Base-by-base conservation (phyloP, 2,329 filamentous ascomycete genomes). In the Leptographium wingfieldii region DNA sequence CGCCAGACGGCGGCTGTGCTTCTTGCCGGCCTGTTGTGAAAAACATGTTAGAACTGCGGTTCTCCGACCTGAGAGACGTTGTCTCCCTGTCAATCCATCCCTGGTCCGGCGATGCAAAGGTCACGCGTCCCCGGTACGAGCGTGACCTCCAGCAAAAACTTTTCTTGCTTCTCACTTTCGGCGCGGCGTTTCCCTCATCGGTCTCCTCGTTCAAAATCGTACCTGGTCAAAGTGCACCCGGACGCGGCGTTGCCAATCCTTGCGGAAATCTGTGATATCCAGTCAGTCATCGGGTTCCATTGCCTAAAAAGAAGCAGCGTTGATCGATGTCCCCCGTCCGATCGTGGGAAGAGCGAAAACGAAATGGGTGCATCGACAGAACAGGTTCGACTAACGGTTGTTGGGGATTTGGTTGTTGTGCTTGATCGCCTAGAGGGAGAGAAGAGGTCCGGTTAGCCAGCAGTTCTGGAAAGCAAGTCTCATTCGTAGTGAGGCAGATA, bases 171-270 rank as follows among this genome's bases (percentile, higher is more conserved):
- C 27, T 40, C 49, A n/a, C 19, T 7, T 9, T 54, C 12, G 38
- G 38, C 38, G 16, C 38, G 38, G 5, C 38, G 2, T 40, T 40
- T 16, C 38, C 10, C 54, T 49, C 27, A 5, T 55, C 22, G 40
- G 25, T 10, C 25, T 25, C 48, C 27, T 31, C 33, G 14, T 9
- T 46, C 35, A 14, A 27, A 43, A 25, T 58, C 74, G 80, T 92
- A 95, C 92, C 91, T 97, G 94, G 84, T 99, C 91, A 83, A 99
- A 99, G 85, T 99, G 94, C 80, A 90, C 89, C 81, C 91, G 90
- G 76, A 99, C 94, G 81, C 92, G 90, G 82, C 91, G 90, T 81
- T 97, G 92, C 94, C 94, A 99, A 85, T 99, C 92, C 90, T 96
- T 96, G 82, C 90, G 92, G 90, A 96, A 96, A 77, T 96, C 89